Percentiles rank a stretch among this genome's conserved stretches.
Evolutionary conservation across 345 rosid species (phyloP).

Genomic region (Corchorus capsularis): DNA sequence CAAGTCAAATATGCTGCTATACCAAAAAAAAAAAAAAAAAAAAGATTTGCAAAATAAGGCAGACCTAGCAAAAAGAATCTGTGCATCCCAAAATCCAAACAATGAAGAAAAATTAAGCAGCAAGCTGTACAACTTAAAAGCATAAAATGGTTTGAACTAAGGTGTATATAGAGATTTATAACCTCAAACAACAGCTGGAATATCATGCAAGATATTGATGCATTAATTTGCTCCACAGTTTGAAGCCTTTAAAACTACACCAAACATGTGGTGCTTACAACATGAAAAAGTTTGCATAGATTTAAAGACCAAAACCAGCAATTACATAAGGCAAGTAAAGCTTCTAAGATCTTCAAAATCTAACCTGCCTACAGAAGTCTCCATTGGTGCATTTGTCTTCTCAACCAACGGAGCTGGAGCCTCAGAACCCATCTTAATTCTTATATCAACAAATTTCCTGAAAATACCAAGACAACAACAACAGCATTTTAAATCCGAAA

Average conservation of each 20-base stretch:
- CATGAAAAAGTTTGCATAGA: background rate
- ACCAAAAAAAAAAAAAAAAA: too few species aligned
- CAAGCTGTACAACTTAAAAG: background rate
- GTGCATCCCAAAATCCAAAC: background rate
- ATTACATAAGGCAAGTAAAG: background rate
- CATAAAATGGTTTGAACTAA: background rate
- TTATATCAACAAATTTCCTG: slow-evolving; percentile 16
- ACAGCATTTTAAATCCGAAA: background rate
- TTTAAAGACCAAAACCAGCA: background rate
- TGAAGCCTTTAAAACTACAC: background rate
- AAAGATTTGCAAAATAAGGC: background rate
- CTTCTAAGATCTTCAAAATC: slow-evolving; percentile 15
- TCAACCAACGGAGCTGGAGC: slow-evolving; percentile 41
- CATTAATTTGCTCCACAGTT: background rate
- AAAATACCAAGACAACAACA: slow-evolving; percentile 5
- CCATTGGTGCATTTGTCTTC: slow-evolving; percentile 29
- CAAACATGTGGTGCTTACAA: background rate
- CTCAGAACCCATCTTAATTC: slow-evolving; percentile 44
- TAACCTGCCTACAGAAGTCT: slow-evolving; percentile 30
- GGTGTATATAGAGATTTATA: background rate
- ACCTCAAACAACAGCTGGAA: background rate
- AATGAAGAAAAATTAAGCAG: background rate
- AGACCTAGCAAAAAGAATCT: background rate
- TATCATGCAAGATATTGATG: background rate
- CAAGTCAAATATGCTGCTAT: background rate